phyloP scores from a whole-genome alignment of 441 rosid genomes.

The Euphorbia corollata region DNA sequence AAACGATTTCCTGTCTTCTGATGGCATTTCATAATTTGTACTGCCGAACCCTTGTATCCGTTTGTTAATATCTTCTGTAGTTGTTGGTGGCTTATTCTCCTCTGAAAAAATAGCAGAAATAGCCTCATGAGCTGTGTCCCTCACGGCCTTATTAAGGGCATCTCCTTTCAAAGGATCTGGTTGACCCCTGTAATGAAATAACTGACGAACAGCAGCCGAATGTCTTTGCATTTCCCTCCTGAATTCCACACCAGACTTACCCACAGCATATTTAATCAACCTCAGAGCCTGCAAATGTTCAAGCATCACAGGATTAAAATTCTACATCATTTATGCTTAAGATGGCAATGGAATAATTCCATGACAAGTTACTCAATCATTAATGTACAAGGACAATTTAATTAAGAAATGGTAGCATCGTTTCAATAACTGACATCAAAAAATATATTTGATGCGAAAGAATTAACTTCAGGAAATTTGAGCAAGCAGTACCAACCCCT shows the following conservation, averaged over 20 bases:
- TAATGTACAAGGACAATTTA: not conserved
- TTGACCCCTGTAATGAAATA: conserved; percentile 84
- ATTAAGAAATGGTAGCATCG: not conserved
- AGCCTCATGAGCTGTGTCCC: conserved; percentile 90
- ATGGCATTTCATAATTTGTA: conserved; percentile 61
- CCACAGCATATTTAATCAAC: conserved; percentile 78
- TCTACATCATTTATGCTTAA: not conserved
- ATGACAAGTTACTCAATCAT: conserved; percentile 1
- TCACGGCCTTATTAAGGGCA: conserved; percentile 89
- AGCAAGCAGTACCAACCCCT: not conserved
- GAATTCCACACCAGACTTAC: conserved; percentile 87
- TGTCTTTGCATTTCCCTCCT: conserved; percentile 96
- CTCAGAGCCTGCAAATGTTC: conserved; percentile 62
- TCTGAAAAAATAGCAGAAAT: conserved; percentile 77
- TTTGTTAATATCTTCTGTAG: conserved; percentile 51
- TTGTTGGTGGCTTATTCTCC: conserved; percentile 57
- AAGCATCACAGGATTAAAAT: conserved; percentile 12
- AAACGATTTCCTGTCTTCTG: conserved; percentile 84
- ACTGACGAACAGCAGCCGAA: conserved; percentile 76
- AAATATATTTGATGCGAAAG: not conserved
- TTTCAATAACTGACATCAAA: not conserved
- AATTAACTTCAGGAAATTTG: not conserved
- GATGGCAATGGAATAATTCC: not conserved
- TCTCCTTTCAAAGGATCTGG: conserved; percentile 84
- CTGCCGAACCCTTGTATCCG: conserved; percentile 95